phyloP scores from a whole-genome alignment of 177 flowering plant species.

The Vitis hybrid region DNA sequence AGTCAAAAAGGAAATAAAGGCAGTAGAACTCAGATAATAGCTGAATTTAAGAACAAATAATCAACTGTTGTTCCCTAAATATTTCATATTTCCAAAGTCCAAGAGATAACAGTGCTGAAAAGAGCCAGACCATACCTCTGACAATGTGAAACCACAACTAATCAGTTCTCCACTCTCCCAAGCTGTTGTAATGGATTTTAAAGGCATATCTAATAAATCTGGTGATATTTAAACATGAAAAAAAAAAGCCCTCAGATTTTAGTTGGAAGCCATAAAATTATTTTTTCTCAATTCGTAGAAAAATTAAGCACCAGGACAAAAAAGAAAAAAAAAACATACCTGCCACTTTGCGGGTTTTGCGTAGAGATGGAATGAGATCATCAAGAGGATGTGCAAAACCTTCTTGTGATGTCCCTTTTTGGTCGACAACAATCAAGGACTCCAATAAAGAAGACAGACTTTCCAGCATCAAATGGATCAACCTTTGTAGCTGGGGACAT shows the following conservation, averaged over 20 bases:
- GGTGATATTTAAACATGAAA: slow-evolving; percentile 5
- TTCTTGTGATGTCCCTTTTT: slow-evolving; percentile 36
- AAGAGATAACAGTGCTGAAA: not conserved
- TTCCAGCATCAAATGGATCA: slow-evolving; percentile 71
- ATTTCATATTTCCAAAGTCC: not conserved
- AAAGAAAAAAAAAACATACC: slow-evolving; percentile 36
- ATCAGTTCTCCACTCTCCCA: slow-evolving; percentile 88
- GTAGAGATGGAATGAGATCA: slow-evolving; percentile 66
- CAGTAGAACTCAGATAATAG: not conserved
- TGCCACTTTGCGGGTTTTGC: slow-evolving; percentile 73
- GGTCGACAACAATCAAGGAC: slow-evolving; percentile 37
- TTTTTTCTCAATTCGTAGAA: not conserved
- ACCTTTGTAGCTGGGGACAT: slow-evolving; percentile 75
- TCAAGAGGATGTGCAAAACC: slow-evolving; percentile 28
- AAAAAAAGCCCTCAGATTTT: not conserved
- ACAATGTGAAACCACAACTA: slow-evolving; percentile 57
- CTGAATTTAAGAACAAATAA: too few relatives aligned
- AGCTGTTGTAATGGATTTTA: slow-evolving; percentile 70
- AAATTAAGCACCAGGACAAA: not conserved
- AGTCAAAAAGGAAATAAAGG: not conserved
- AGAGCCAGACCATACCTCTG: slow-evolving; percentile 60
- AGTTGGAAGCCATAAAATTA: not conserved
- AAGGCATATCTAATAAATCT: slow-evolving; percentile 94
- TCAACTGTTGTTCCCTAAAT: too few relatives aligned
- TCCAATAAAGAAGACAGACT: slow-evolving; percentile 60